Evolutionary conservation across 148 eudicot species (phyloP).

Genomic region (Heliamphora exappendiculata): DNA sequence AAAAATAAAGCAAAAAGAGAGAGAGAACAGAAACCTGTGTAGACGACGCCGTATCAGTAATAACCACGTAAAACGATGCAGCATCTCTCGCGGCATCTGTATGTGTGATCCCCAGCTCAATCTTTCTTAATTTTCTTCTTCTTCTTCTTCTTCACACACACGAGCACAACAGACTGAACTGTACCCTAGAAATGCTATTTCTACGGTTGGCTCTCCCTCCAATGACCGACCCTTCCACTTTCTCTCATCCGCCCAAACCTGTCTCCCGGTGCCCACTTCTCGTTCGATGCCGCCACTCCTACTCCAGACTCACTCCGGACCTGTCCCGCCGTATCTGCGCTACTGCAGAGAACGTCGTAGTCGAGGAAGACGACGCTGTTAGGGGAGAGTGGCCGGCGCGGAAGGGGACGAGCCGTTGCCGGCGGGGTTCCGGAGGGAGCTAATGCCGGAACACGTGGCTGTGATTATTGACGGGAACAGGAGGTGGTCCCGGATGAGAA

Average conservation of each 20-base stretch:
- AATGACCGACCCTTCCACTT: neutral
- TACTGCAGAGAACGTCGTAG: neutral
- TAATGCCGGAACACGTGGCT: constrained; percentile 67
- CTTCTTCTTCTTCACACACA: too few relatives aligned
- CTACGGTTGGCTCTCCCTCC: neutral
- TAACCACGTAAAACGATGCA: too few relatives aligned
- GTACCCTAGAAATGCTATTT: neutral
- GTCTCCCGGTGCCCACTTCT: neutral
- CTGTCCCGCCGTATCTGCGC: constrained; percentile 1
- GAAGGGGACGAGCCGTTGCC: constrained; percentile 26
- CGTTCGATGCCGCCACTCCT: neutral
- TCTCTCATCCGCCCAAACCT: neutral
- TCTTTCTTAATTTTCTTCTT: too few relatives aligned
- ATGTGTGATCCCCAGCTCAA: too few relatives aligned
- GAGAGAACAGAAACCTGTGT: too few relatives aligned
- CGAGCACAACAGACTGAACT: too few relatives aligned
- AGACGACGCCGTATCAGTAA: too few relatives aligned
- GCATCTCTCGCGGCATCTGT: too few relatives aligned
- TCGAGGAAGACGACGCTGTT: neutral
- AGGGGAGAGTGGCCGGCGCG: neutral
- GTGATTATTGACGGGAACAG: constrained; percentile 79
- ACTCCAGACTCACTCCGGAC: neutral
- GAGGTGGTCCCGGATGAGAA: constrained; percentile 62
- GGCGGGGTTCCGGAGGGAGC: constrained; percentile 35
- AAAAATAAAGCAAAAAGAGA: too few relatives aligned